Percentiles rank a stretch among this genome's conserved stretches.
Evolutionary conservation across 306 rosid genomes (phyloP).

Genomic region (Spatholobus suberectus): DNA sequence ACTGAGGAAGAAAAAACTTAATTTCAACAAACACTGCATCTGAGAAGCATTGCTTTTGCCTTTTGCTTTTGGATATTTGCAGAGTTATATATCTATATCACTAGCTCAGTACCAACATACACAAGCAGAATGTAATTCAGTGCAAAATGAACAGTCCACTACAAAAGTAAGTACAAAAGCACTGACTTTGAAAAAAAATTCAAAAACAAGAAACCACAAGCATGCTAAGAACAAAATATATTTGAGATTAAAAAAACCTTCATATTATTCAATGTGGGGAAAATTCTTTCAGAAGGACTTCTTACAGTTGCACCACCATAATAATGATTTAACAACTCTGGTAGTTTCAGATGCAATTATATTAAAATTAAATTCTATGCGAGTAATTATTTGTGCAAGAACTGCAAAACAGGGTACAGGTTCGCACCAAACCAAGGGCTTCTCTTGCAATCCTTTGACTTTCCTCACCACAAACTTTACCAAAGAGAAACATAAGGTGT

Average conservation of each 20-base stretch:
- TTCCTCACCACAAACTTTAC: constrained; percentile 67
- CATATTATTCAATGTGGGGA: neutral
- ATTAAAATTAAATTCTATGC: neutral
- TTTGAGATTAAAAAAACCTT: neutral
- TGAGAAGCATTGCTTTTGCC: neutral
- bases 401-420: constrained; percentile 23
- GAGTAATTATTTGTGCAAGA: neutral
- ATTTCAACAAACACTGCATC: constrained; percentile 5
- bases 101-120: neutral
- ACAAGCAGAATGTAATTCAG: constrained; percentile 1
- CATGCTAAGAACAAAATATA: neutral
- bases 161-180: neutral
- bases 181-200: neutral
- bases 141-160: neutral
- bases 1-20: constrained; percentile 1
- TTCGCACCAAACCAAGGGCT: constrained; percentile 86
- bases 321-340: neutral
- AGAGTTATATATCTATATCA: constrained; percentile 17
- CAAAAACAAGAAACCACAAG: neutral
- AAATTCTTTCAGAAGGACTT: constrained; percentile 1
- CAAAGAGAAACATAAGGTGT: constrained; percentile 72
- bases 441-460: constrained; percentile 70
- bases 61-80: constrained; percentile 11
- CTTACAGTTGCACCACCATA: neutral
- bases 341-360: constrained; percentile 1